Conservation (phyloP, 2,329 filamentous ascomycete genomes). For the Ceratocystis diversiconidia region DNA sequence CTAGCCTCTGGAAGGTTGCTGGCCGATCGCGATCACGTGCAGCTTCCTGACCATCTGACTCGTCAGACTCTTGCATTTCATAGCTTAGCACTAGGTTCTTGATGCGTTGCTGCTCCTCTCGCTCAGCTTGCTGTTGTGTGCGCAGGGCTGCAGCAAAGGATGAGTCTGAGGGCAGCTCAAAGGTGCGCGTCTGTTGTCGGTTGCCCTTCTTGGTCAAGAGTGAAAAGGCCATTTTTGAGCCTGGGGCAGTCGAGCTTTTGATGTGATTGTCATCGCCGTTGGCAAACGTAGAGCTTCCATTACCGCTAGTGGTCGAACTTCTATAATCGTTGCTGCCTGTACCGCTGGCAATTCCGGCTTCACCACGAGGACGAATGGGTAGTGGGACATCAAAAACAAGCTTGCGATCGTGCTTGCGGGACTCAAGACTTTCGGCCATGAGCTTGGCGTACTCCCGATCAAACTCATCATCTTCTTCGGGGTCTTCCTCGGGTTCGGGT, state of each 20-base stretch:
- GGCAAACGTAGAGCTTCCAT: neutral
- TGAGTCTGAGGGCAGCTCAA: conserved; percentile 80
- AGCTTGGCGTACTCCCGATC: conserved; percentile 96
- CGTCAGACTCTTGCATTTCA: conserved; percentile 74
- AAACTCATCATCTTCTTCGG: conserved; percentile 91
- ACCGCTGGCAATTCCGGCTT: conserved; percentile 9
- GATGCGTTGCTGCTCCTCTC: conserved; percentile 94
- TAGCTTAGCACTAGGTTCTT: conserved; percentile 96
- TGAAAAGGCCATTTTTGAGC: conserved; percentile 81
- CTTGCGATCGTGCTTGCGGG: conserved; percentile 90
- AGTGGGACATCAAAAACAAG: conserved; percentile 90
- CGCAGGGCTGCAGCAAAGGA: conserved; percentile 94
- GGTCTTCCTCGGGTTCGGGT: conserved; percentile 78
- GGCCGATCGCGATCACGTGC: conserved; percentile 32
- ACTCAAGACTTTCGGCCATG: conserved; percentile 95
- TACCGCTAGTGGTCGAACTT: neutral
- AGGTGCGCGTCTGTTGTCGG: conserved; percentile 84
- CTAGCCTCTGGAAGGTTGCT: conserved; percentile 36
- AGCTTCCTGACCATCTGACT: conserved; percentile 45
- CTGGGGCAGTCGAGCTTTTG: neutral
- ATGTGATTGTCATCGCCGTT: neutral
- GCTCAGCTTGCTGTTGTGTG: conserved; percentile 84
- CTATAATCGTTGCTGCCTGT: conserved; percentile 19
- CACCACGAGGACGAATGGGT: conserved; percentile 60
- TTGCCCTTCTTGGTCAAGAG: conserved; percentile 93